Base-by-base conservation (phyloP, 345 rosid genomes). In the Brassica juncea region DNA sequence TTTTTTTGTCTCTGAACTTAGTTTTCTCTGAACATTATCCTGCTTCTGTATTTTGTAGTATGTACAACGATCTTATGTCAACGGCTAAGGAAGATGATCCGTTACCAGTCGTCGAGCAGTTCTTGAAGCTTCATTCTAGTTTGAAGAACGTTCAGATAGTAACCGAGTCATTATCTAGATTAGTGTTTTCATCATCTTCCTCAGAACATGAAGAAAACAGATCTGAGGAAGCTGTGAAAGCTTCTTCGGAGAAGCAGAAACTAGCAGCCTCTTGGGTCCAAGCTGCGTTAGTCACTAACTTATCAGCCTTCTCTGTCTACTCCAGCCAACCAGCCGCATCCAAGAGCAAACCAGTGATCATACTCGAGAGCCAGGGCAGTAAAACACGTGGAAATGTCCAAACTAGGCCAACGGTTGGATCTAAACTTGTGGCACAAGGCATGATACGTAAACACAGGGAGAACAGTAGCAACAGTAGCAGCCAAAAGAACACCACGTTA, bases 21-120 rank as follows among this genome's bases (percentile, higher is more conserved):
- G 14, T 57, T 68, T 6, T 34, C 28, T 57, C 66, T 64, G 23
- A 80, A 39, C 70, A 35, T 37, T 68, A 19, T 62, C 3, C 12
- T 72, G 44, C 19, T 52, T 49, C 44, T 64, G 69, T 70, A 68
- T 68, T 77, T 66, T 83, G 86, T 88, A 95, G 99, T 71, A 77
- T 79, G 81, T 95, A 90, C 83, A 84, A 91, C 7, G 92, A 90
- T 68, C 87, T 95, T 66, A 80, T 86, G 59, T 81, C 87, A 27
- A 82, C 90, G 42, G 96, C 99, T 5, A 88, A 88, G 79, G 96
- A 90, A 86, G 97, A 91, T 58, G 89, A 89, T 84, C 98, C 98
- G 9, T 91, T 87, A 67, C 97, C 93, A 15, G 88, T 90, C 0
- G 96, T 95, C 47, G 98, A 95, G 82, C 92, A 87, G 83, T 95